Conservation (phyloP, 148 eudicot genomes). For the Rhododendron williamsianum region DNA sequence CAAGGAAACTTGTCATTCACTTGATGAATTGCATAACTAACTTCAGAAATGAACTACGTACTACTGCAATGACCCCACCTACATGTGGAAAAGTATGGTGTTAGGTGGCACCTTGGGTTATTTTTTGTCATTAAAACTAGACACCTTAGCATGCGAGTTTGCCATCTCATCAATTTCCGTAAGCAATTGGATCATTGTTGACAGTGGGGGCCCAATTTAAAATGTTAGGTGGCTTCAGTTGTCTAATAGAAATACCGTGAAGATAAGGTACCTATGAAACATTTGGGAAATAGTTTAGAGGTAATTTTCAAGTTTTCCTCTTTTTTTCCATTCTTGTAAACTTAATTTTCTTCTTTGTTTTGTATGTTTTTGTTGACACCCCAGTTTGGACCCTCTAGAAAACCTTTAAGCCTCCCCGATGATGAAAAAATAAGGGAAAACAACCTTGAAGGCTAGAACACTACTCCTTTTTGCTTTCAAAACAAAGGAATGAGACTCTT, state of each 20-base stretch:
- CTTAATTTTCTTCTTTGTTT: no score
- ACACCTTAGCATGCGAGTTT: not conserved
- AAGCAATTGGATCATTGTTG: not conserved
- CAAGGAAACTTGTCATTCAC: not conserved
- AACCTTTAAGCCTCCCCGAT: no score
- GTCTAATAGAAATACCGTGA: not conserved
- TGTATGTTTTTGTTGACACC: no score
- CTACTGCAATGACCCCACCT: not conserved
- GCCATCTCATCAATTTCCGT: not conserved
- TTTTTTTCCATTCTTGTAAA: not conserved
- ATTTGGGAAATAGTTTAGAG: not conserved
- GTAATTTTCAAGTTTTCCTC: not conserved
- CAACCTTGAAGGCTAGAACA: no score
- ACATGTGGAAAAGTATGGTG: not conserved
- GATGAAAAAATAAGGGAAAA: no score
- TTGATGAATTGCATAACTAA: not conserved
- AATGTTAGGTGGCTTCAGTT: not conserved
- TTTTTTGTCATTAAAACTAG: not conserved
- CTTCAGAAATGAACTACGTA: not conserved
- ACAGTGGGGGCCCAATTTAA: not conserved
- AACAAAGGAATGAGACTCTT: no score
- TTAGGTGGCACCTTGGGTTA: not conserved
- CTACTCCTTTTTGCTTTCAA: no score
- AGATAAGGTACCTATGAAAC: not conserved
- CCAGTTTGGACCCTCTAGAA: no score